These are phyloP conservation scores for Ophiorrhiza pumila DNA, from an alignment of 257 asterid species.

Conservation along the genomic window DNA sequence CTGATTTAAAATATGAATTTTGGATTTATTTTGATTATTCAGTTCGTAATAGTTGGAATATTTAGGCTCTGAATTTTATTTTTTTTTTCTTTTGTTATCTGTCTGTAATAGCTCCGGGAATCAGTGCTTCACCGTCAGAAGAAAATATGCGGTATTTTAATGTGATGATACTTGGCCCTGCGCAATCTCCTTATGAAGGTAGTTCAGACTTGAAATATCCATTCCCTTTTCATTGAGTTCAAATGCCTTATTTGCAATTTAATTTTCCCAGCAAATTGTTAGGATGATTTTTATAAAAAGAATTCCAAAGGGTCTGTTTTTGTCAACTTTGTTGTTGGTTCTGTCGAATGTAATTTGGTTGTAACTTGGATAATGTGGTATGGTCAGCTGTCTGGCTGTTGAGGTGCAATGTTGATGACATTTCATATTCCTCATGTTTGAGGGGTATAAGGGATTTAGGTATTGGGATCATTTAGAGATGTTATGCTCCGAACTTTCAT, in stretches of 20 bases:
- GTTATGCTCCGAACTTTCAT: too few relatives aligned
- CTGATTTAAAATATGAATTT: background rate
- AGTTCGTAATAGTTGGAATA: background rate
- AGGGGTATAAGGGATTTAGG: too few relatives aligned
- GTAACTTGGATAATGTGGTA: background rate
- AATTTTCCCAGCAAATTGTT: too few relatives aligned
- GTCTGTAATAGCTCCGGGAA: conserved; percentile 77
- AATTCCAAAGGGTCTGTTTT: background rate
- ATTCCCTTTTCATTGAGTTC: background rate
- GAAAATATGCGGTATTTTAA: conserved; percentile 92
- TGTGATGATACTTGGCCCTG: conserved; percentile 96
- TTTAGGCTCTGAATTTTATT: background rate
- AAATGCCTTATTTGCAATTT: background rate
- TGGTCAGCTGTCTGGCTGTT: background rate
- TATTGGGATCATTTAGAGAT: too few relatives aligned
- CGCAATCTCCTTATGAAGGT: conserved; percentile 98
- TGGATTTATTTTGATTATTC: background rate
- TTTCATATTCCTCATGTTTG: too few relatives aligned
- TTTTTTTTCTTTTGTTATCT: background rate
- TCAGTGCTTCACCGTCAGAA: conserved; percentile 95
- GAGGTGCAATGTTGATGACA: too few relatives aligned
- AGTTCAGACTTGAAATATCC: too few relatives aligned
- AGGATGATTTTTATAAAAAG: too few relatives aligned
- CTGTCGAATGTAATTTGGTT: background rate
- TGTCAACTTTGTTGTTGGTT: background rate